Evolutionary conservation across 768 basidiomycete species (phyloP).

Genomic region (Boletales sp.): DNA sequence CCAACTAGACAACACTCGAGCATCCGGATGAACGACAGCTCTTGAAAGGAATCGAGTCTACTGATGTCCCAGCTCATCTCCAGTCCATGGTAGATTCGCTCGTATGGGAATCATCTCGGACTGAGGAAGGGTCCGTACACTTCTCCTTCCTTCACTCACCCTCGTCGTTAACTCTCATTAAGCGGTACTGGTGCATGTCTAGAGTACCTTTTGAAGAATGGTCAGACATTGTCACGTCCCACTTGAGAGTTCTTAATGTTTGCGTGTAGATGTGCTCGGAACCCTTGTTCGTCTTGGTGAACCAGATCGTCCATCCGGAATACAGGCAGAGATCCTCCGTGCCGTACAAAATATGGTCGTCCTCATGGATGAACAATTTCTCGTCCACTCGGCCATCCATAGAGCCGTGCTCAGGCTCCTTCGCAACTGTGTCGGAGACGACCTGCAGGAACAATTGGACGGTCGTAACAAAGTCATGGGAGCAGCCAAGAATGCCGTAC

Average conservation of each 20-base stretch:
- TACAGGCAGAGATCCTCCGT: slow-evolving; percentile 84
- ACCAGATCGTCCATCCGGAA: slow-evolving; percentile 81
- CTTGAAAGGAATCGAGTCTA: slow-evolving; percentile 72
- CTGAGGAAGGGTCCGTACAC: slow-evolving; percentile 78
- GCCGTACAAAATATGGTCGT: slow-evolving; percentile 90
- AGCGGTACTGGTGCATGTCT: slow-evolving; percentile 87
- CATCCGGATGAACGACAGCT: slow-evolving; percentile 90
- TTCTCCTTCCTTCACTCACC: background rate
- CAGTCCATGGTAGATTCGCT: slow-evolving; percentile 81
- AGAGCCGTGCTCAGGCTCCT: slow-evolving; percentile 82
- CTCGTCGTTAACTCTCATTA: slow-evolving; percentile 11
- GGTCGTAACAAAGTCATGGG: slow-evolving; percentile 76
- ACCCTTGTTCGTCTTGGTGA: slow-evolving; percentile 85
- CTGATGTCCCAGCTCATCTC: slow-evolving; percentile 74
- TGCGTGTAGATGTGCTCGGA: slow-evolving; percentile 66
- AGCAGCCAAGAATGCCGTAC: slow-evolving; percentile 69
- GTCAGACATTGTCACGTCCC: slow-evolving; percentile 34
- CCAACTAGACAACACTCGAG: slow-evolving; percentile 67
- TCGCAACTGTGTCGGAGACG: slow-evolving; percentile 87
- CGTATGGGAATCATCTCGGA: slow-evolving; percentile 79
- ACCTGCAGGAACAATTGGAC: slow-evolving; percentile 83
- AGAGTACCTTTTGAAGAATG: slow-evolving; percentile 89
- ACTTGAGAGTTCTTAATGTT: background rate
- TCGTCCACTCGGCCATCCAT: slow-evolving; percentile 89
- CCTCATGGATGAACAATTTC: slow-evolving; percentile 88